phyloP scores from a whole-genome alignment of 2,329 filamentous ascomycete species.

The Fusarium armeniacum region DNA sequence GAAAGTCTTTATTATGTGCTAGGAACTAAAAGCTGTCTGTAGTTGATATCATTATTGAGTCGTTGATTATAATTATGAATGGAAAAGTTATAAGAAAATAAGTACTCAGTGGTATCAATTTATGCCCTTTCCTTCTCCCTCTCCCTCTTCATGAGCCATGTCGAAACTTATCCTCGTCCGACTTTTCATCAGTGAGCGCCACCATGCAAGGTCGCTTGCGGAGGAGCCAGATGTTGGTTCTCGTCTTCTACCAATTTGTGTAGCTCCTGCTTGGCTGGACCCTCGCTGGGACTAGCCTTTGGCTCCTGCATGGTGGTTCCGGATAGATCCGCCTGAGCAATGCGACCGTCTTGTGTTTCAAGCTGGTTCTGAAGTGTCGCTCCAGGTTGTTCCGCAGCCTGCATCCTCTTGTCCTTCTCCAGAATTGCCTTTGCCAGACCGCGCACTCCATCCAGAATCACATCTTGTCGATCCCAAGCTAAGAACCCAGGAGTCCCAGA shows the following conservation, averaged over 20 bases:
- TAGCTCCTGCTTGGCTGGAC: constrained; percentile 19
- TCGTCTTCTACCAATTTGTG: constrained; percentile 26
- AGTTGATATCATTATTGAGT: neutral
- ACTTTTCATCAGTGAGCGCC: constrained; percentile 15
- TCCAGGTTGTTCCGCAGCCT: constrained; percentile 42
- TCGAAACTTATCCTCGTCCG: neutral
- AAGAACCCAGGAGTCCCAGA: constrained; percentile 60
- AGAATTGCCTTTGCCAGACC: constrained; percentile 59
- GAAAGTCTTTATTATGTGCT: neutral
- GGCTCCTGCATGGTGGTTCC: constrained; percentile 49
- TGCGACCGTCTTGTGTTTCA: constrained; percentile 43
- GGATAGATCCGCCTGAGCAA: constrained; percentile 46
- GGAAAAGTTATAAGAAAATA: constrained; percentile 1
- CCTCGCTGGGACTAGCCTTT: constrained; percentile 19
- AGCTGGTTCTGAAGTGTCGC: constrained; percentile 55
- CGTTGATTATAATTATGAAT: constrained; percentile 12
- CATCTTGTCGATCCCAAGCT: constrained; percentile 63
- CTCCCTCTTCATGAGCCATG: constrained; percentile 4
- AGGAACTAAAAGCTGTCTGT: neutral
- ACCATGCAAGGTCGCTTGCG: constrained; percentile 18
- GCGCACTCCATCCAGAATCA: constrained; percentile 60
- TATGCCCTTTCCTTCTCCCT: constrained; percentile 10
- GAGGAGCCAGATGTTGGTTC: constrained; percentile 31
- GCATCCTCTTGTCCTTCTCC: constrained; percentile 57
- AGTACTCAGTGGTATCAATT: constrained; percentile 25